Evolutionary conservation across 75 land plant genomes (phyloP).

Genomic region (Larix kaempferi): DNA sequence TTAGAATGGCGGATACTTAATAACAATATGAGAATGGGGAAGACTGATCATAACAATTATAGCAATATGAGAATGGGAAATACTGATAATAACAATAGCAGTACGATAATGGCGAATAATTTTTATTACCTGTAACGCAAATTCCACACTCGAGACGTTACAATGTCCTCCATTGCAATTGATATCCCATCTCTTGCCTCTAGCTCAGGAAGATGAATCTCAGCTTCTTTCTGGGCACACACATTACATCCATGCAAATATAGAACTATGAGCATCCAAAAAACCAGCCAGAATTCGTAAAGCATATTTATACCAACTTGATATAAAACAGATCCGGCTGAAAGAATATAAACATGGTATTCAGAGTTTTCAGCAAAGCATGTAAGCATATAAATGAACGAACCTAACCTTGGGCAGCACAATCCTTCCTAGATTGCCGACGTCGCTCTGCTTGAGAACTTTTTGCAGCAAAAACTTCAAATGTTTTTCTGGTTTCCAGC

Average conservation of each 20-base stretch:
- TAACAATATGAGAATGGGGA: no score
- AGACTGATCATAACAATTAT: no score
- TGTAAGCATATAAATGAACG: neutral
- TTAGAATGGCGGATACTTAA: no score
- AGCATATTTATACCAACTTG: neutral
- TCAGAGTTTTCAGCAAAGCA: neutral
- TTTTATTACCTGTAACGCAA: constrained; percentile 75
- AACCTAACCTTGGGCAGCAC: constrained; percentile 84
- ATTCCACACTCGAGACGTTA: constrained; percentile 74
- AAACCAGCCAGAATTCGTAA: neutral
- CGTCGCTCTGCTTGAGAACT: constrained; percentile 91
- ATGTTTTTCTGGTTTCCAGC: constrained; percentile 64
- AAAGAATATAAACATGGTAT: neutral
- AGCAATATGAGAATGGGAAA: no score
- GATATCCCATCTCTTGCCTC: constrained; percentile 80
- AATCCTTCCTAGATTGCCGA: constrained; percentile 90
- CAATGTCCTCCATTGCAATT: constrained; percentile 85
- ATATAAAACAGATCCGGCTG: neutral
- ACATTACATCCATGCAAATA: constrained; percentile 1
- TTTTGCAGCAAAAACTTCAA: constrained; percentile 78
- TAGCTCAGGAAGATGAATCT: constrained; percentile 76
- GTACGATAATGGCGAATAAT: neutral
- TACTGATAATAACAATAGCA: no score
- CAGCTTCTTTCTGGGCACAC: constrained; percentile 79
- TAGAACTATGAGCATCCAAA: neutral